Evolutionary conservation across 2,329 filamentous ascomycete genomes (phyloP).

Genomic region (Talaromyces rugulosus): DNA sequence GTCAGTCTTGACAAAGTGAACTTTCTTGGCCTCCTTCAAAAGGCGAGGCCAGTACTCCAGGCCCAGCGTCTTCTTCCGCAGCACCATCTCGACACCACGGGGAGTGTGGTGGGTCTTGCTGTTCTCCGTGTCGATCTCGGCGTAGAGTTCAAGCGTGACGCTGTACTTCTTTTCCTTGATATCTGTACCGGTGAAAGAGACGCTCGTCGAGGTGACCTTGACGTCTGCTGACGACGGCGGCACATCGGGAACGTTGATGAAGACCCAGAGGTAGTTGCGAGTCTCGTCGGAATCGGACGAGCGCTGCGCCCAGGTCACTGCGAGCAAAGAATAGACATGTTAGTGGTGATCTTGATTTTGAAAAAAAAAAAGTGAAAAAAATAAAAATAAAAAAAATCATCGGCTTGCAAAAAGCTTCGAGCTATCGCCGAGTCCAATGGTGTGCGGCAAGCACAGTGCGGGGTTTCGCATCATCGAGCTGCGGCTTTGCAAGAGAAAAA

Average conservation of each 20-base stretch:
- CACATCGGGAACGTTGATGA: constrained; percentile 84
- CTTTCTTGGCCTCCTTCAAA: constrained; percentile 82
- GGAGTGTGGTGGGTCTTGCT: constrained; percentile 84
- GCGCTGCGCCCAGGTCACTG: constrained; percentile 98
- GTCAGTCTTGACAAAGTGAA: constrained; percentile 96
- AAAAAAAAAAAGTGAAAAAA: background rate
- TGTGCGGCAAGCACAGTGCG: background rate
- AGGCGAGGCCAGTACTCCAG: constrained; percentile 94
- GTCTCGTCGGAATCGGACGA: constrained; percentile 72
- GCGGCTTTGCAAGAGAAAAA: constrained; percentile 9
- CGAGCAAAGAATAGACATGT: background rate
- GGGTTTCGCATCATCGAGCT: background rate
- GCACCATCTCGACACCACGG: constrained; percentile 82
- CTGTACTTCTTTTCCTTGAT: constrained; percentile 84
- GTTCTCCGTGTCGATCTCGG: constrained; percentile 79
- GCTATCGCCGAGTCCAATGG: background rate
- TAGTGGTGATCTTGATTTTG: background rate
- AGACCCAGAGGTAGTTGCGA: constrained; percentile 95
- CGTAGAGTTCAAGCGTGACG: constrained; percentile 82
- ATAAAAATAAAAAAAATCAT: too few relatives aligned
- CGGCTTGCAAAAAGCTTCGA: background rate
- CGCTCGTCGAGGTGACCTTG: constrained; percentile 70
- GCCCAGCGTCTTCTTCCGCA: constrained; percentile 95
- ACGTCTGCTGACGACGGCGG: constrained; percentile 71
- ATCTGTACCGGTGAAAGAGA: constrained; percentile 80